Base-by-base conservation (phyloP, 2,329 filamentous ascomycete genomes). In the Laburnicola sp. region DNA sequence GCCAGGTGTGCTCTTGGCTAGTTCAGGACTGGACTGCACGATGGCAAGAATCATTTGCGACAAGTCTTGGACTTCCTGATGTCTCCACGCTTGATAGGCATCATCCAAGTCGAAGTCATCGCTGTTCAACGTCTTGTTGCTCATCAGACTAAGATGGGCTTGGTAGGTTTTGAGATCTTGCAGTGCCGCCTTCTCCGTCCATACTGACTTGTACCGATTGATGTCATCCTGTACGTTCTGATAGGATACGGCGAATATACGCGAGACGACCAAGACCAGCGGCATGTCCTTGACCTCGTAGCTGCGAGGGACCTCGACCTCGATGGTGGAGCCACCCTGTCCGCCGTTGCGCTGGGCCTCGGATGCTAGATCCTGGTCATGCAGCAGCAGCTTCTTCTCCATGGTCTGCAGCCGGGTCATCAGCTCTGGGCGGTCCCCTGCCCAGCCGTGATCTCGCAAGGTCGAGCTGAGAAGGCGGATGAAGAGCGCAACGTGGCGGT, bases 251-350 rank as follows among this genome's bases (percentile, higher is more conserved):
- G 88, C 88, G 74, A 97, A 99, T 57, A 97, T 89, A 63, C 82
- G 86, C 44, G 88, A 89, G 25, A 99, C 92, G 31, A 87, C 83
- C 70, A 94, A 87, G 26, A 96, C 94, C 75, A 97, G 82, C 32
- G 87, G 87, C 94, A 99, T 99, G 69, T 99, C 94, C 74, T 94
- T 96, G 68, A 97, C 87, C 72, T 97, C 90, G 72, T 96, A 90
- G 66, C 86, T 94, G 51, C 95, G 78, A 8, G 93, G 91, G 2
- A 91, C 84, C 50, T 89, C 81, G 22, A 93, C 88, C 71, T 97
- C 93, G 57, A 94, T 81, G 6, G 87, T 88, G 41, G 83, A 83
- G 31, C 85, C 74, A 10, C 85, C 80, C 62, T 75, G 78, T 40
- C 80, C 79, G 47, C 82, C 80, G 63, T 83, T 81, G 41, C 80